Evolutionary conservation across 805 yeast species (phyloP).

Genomic region (Monosporozyma yasuniensis): DNA sequence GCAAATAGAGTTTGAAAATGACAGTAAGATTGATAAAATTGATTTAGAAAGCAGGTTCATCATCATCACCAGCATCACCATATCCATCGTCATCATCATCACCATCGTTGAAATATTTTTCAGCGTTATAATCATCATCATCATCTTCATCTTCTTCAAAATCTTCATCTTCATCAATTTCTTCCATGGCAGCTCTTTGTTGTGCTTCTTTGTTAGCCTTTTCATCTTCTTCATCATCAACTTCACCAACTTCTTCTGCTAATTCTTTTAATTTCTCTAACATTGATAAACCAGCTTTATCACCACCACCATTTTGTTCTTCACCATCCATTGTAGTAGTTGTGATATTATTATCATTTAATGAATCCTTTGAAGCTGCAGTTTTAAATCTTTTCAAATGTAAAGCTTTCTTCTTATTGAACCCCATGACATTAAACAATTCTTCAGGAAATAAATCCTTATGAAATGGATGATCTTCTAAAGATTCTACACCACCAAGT

Average conservation of each 20-base stretch:
- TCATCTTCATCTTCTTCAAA: slow-evolving; percentile 53
- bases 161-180: slow-evolving; percentile 47
- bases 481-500: neutral
- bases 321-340: slow-evolving; percentile 18
- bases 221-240: slow-evolving; percentile 21
- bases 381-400: slow-evolving; percentile 31
- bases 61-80: slow-evolving; percentile 29
- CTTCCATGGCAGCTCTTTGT: slow-evolving; percentile 38
- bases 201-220: slow-evolving; percentile 38
- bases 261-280: slow-evolving; percentile 41
- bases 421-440: slow-evolving; percentile 62
- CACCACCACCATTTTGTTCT: slow-evolving; percentile 12
- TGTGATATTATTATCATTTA: slow-evolving; percentile 18
- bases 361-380: neutral
- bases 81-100: slow-evolving; percentile 37
- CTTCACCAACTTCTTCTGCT: slow-evolving; percentile 42
- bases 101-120: slow-evolving; percentile 38
- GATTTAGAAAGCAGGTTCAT: slow-evolving; percentile 50
- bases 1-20: too few species aligned
- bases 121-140: slow-evolving; percentile 40
- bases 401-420: slow-evolving; percentile 44
- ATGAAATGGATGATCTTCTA: slow-evolving; percentile 67
- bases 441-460: slow-evolving; percentile 70
- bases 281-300: slow-evolving; percentile 29
- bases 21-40: neutral